Evolutionary conservation across 1,284 basidiomycete species (phyloP), one percentile per base, ranked within the genome.

Genomic region (Sporisorium graminicola): DNA sequence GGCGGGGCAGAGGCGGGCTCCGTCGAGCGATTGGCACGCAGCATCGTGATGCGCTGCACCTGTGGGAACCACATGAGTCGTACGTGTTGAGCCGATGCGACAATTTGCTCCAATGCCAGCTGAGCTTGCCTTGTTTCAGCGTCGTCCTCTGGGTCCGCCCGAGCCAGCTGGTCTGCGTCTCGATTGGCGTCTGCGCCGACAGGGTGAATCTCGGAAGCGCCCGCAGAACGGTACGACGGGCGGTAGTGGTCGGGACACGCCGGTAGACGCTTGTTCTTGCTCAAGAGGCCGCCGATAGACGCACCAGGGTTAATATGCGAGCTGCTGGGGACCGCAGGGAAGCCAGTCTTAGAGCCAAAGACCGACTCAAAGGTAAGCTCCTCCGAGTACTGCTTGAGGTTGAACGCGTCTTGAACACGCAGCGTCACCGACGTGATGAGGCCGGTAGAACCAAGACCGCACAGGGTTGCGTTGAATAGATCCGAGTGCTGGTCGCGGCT

Each of bases 61-160:
- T 93, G 91, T 2, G 95, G 94, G 87, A 92, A 97, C 95, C 95
- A 99, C 93, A 94, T 95, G 31, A 95, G 89, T n/a, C 94, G 89
- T 26, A 94, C 93, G 85, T 98, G 94, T 86, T 98, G 90, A 0
- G 92, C 91, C 20, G 75, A 78, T n/a, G 62, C 55, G 7, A 79
- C 79, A 1, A 85, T 70, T 12, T 55, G 52, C 29, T 84, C 82
- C 52, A 52, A 90, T 89, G 55, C 86, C 83, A 40, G 89, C 90
- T 79, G 95, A 87, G 82, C 80, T 74, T 72, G 74, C 85, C 85
- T 65, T 84, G 80, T 83, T 54, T 66, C 82, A 26, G 77, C 65
- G 44, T 82, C 80, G n/a, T 73, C 69, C 37, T 77, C 77, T 5
- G 65, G 70, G 24, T 77, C 71, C 2, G 47, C 18, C 18, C 61